Percentiles rank a stretch among this genome's conserved stretches.
phyloP scores from a whole-genome alignment of 2,329 filamentous ascomycete genomes.

The Waltergamsia citrina region DNA sequence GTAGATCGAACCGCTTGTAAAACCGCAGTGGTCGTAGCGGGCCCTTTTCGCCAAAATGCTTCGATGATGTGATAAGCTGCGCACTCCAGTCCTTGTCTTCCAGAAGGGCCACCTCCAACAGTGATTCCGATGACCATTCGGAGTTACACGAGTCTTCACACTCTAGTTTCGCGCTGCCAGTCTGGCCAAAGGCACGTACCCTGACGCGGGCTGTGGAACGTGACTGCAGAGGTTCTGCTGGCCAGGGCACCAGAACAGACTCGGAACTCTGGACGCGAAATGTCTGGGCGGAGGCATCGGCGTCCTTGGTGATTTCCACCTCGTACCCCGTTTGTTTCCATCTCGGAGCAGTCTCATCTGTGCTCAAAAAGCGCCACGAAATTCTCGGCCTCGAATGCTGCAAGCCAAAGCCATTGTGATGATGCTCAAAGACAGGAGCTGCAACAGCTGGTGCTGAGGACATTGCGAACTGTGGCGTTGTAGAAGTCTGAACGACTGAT shows the following conservation, averaged over 20 bases:
- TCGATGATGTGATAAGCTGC: not conserved
- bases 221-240: slow-evolving; percentile 11
- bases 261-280: slow-evolving; percentile 3
- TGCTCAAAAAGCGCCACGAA: slow-evolving; percentile 9
- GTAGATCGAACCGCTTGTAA: not conserved
- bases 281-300: not conserved
- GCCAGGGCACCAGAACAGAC: slow-evolving; percentile 8
- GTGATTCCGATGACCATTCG: not conserved
- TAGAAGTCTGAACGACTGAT: too few species aligned
- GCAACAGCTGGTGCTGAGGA: too few species aligned
- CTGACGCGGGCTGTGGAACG: slow-evolving; percentile 16
- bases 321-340: slow-evolving; percentile 10
- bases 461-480: too few species aligned
- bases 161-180: not conserved
- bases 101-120: not conserved
- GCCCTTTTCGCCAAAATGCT: not conserved
- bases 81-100: not conserved
- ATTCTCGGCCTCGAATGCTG: slow-evolving; percentile 7
- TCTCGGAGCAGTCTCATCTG: not conserved
- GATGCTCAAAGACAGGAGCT: slow-evolving; percentile 13
- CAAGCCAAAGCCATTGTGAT: slow-evolving; percentile 8
- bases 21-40: slow-evolving; percentile 2
- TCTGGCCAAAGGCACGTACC: slow-evolving; percentile 14
- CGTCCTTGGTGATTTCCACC: slow-evolving; percentile 7
- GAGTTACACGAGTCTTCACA: not conserved